Base-by-base conservation (phyloP, 2,329 filamentous ascomycete species). In the Pseudogymnoascus sp. region DNA sequence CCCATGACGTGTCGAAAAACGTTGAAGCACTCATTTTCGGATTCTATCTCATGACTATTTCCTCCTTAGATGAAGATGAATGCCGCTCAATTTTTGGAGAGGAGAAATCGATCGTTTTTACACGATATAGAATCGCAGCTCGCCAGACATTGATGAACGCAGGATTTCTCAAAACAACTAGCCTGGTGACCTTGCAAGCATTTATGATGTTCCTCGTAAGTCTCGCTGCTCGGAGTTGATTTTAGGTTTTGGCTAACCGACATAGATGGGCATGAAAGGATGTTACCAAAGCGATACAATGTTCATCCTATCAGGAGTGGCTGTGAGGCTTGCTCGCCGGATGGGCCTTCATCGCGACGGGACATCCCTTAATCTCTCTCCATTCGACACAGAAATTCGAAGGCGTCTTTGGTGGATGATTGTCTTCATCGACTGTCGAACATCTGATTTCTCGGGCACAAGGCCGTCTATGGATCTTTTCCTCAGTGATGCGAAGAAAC, bases 361-460 rank as follows among this genome's bases (percentile, higher is more conserved):
- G 2, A 77, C 75, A 14, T 73, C 75, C 14, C 76, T 86, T 11
- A 81, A 80, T 1, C 70, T 84, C 53, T 72, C 75, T 9, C 79
- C 79, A 0, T 81, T 80, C 64, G 80, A 83, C 63, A 80, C 78
- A 0, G 80, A 83, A 66, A 78, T 82, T 74, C 77, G 80, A 25
- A 76, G 80, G 46, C 78, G 85, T 3, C 70, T 87, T 0, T 88
- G 84, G 81, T 82, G 82, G 75, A 82, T 85, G 65, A 78, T 87
- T 21, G 72, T 85, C 40, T 34, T 78, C 78, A 9, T 79, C 77
- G 6, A 79, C 80, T 14, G 81, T 84, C 69, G 80, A 82, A 63
- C 77, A 79, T 8, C 82, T 81, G 25, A 82, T 64, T 78, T 81
- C 75, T 78, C 2, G 75, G 73, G 34, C 73, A 77, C 9, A 73